phyloP scores from a whole-genome alignment of 495 filamentous ascomycete species.

The Delitschia confertaspora region DNA sequence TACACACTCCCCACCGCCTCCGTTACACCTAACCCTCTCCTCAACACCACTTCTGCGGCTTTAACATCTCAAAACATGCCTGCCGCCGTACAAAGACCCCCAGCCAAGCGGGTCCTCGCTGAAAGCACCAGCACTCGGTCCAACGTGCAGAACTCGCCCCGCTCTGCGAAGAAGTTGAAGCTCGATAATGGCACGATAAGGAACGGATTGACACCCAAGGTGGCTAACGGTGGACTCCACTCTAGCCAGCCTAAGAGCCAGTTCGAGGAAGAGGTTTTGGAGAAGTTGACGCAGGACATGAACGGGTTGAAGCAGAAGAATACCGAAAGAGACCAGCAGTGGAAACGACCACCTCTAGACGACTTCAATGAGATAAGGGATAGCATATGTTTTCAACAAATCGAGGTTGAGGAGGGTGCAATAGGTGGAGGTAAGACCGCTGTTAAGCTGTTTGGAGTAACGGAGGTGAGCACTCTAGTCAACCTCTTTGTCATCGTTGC shows the following conservation, averaged over 20 bases:
- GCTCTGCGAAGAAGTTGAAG: constrained; percentile 65
- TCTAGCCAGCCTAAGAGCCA: constrained; percentile 82
- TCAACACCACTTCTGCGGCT: too few relatives aligned
- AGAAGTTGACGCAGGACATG: constrained; percentile 91
- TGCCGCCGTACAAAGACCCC: constrained; percentile 42
- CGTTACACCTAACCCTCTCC: too few relatives aligned
- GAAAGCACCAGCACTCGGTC: constrained; percentile 48
- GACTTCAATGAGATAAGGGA: constrained; percentile 63
- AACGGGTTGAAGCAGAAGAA: constrained; percentile 72
- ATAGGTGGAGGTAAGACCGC: constrained; percentile 61
- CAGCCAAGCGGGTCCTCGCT: constrained; percentile 50
- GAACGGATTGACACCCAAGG: constrained; percentile 36
- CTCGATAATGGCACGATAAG: constrained; percentile 41
- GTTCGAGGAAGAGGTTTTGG: constrained; percentile 89
- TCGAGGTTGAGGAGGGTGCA: constrained; percentile 86
- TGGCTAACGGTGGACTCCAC: constrained; percentile 50
- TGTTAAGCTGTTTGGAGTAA: constrained; percentile 92
- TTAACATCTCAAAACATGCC: constrained; percentile 37
- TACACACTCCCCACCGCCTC: too few relatives aligned
- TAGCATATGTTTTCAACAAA: constrained; percentile 82
- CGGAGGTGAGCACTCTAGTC: constrained; percentile 50
- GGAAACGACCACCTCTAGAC: constrained; percentile 69
- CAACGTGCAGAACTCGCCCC: constrained; percentile 43
- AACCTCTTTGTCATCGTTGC: neutral
- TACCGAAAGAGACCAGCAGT: constrained; percentile 88